phyloP scores from a whole-genome alignment of 176 grass and related monocot genomes.

The Neostapfia colusana region DNA sequence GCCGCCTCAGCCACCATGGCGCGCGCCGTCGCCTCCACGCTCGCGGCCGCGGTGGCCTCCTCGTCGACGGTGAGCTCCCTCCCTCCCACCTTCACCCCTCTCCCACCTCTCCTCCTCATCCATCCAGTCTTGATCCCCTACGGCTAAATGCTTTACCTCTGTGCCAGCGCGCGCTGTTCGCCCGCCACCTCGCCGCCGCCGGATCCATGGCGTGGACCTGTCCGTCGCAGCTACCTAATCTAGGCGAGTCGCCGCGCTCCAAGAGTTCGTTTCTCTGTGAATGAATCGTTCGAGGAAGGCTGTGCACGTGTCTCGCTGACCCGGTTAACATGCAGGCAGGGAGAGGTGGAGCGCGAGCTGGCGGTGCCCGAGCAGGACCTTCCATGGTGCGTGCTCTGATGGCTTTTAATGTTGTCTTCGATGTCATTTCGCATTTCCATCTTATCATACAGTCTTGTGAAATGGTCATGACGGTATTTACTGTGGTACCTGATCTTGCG shows the following conservation, averaged over 20 bases:
- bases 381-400: slow-evolving; percentile 51
- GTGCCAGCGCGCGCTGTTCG: slow-evolving; percentile 51
- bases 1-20: slow-evolving; percentile 39
- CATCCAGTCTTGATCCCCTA: not conserved
- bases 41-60: slow-evolving; percentile 35
- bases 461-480: not conserved
- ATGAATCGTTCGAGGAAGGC: not conserved
- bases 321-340: slow-evolving; percentile 37
- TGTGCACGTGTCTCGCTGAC: slow-evolving; percentile 29
- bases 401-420: not conserved
- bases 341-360: slow-evolving; percentile 41
- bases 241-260: slow-evolving; percentile 25
- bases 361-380: slow-evolving; percentile 59
- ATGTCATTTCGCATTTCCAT: not conserved
- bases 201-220: slow-evolving; percentile 30
- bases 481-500: not conserved
- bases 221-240: slow-evolving; percentile 19
- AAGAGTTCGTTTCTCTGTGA: not conserved
- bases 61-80: slow-evolving; percentile 38
- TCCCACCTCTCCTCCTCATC: not conserved
- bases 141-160: slow-evolving; percentile 12
- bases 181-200: slow-evolving; percentile 42
- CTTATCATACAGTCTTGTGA: not conserved
- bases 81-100: not conserved
- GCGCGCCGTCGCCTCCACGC: slow-evolving; percentile 46